These are phyloP conservation scores for Cornus suecica DNA, from an alignment of 148 eudicot genomes.

Conservation along the genomic window DNA sequence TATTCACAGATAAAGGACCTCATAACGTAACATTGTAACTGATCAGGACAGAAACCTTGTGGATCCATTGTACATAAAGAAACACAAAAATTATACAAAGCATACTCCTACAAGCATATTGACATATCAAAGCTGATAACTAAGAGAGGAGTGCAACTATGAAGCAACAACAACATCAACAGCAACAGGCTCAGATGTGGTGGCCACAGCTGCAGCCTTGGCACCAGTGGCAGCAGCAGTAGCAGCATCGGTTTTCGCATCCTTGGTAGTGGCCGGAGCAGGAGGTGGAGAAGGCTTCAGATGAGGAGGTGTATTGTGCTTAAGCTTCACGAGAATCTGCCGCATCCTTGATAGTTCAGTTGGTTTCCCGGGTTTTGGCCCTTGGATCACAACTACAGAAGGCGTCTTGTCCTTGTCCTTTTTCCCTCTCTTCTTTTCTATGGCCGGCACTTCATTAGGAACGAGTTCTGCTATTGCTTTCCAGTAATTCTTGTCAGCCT, in stretches of 20 bases:
- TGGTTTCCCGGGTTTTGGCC: conserved; percentile 62
- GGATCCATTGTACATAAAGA: background rate
- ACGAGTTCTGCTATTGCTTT: conserved; percentile 48
- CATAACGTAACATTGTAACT: background rate
- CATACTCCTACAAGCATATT: background rate
- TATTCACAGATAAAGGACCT: background rate
- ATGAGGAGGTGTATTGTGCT: conserved; percentile 50
- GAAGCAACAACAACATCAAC: conserved; percentile 42
- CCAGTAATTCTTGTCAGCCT: conserved; percentile 50
- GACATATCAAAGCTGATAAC: background rate
- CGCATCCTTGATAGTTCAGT: conserved; percentile 55
- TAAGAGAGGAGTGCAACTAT: background rate
- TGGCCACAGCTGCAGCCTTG: conserved; percentile 21
- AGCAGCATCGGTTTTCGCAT: conserved; percentile 19
- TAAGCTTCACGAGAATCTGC: conserved; percentile 49
- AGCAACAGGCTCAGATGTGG: conserved; percentile 33
- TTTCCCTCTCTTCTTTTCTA: conserved; percentile 41
- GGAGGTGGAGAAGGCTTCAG: conserved; percentile 25
- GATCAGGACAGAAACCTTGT: background rate
- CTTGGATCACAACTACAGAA: conserved; percentile 35
- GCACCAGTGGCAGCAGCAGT: conserved; percentile 16
- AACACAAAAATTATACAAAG: background rate
- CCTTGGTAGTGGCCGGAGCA: conserved; percentile 20
- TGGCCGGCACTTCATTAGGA: conserved; percentile 44
- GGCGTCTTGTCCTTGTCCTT: conserved; percentile 42